Percentiles rank a stretch among this genome's conserved stretches.
phyloP scores from a whole-genome alignment of 371 early-diverging fungal species.

The Apophysomyces variabilis region DNA sequence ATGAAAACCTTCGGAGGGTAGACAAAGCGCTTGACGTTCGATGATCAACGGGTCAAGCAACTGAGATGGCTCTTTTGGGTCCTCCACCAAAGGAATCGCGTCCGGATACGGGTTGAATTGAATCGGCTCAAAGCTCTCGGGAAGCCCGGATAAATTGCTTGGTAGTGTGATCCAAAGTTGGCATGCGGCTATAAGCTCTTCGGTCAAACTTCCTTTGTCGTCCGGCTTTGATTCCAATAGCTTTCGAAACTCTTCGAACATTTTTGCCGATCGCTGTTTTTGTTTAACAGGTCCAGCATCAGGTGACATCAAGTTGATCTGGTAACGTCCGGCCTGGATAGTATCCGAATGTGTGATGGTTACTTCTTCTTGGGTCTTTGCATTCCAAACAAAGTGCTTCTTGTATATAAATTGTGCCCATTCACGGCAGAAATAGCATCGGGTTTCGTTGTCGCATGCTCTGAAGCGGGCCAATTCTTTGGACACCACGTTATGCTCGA shows the following conservation, averaged over 20 bases:
- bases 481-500: constrained; percentile 57
- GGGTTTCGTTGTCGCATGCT: constrained; percentile 73
- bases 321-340: constrained; percentile 34
- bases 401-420: constrained; percentile 84
- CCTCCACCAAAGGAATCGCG: constrained; percentile 59
- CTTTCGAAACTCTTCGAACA: constrained; percentile 36
- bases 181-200: constrained; percentile 39
- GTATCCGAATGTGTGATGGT: constrained; percentile 22
- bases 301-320: constrained; percentile 29
- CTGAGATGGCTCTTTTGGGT: constrained; percentile 65
- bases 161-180: constrained; percentile 46
- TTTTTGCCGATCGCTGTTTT: constrained; percentile 35
- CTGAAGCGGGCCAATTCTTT: constrained; percentile 78
- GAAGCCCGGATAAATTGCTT: constrained; percentile 43
- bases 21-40: constrained; percentile 61
- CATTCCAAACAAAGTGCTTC: constrained; percentile 62
- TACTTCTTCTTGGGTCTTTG: constrained; percentile 55
- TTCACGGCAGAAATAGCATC: constrained; percentile 83
- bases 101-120: constrained; percentile 68
- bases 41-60: constrained; percentile 63
- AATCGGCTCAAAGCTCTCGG: constrained; percentile 48
- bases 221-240: constrained; percentile 21
- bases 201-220: constrained; percentile 19
- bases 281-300: constrained; percentile 5
- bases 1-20: constrained; percentile 71